phyloP scores from a whole-genome alignment of 768 basidiomycete species.

The Mycena epipterygia region DNA sequence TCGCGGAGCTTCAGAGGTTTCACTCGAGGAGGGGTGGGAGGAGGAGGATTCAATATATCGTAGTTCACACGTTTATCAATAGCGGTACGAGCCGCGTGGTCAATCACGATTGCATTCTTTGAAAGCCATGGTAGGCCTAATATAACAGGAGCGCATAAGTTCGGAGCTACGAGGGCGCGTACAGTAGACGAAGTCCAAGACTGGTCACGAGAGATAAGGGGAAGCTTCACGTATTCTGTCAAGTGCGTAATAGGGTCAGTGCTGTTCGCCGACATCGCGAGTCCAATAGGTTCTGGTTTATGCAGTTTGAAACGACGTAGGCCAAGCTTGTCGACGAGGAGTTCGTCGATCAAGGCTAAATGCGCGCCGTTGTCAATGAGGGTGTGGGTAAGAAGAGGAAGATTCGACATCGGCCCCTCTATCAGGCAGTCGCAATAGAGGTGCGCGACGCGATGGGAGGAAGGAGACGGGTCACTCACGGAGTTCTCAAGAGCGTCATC shows the following conservation, averaged over 20 bases:
- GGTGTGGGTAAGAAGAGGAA: neutral
- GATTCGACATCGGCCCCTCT: neutral
- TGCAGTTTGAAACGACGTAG: neutral
- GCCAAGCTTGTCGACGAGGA: neutral
- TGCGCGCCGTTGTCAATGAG: conserved; percentile 10
- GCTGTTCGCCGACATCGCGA: neutral
- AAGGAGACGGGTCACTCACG: neutral
- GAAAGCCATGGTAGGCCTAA: conserved; percentile 11
- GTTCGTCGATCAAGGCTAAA: neutral
- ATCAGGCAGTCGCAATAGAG: conserved; percentile 17
- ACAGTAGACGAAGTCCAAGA: neutral
- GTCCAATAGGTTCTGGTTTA: neutral
- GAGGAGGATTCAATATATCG: conserved; percentile 9
- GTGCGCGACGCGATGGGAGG: neutral
- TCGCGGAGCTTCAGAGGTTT: neutral
- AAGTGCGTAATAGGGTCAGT: neutral
- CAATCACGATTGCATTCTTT: neutral
- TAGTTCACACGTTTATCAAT: neutral
- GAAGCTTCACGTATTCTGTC: conserved; percentile 14
- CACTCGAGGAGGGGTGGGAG: neutral
- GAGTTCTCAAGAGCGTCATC: too few species aligned
- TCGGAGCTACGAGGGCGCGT: neutral
- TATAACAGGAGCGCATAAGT: conserved; percentile 7
- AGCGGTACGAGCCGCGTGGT: neutral
- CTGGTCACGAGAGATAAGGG: neutral